Evolutionary conservation across 148 eudicot species (phyloP).

Genomic region (Hydrangea macrophylla): DNA sequence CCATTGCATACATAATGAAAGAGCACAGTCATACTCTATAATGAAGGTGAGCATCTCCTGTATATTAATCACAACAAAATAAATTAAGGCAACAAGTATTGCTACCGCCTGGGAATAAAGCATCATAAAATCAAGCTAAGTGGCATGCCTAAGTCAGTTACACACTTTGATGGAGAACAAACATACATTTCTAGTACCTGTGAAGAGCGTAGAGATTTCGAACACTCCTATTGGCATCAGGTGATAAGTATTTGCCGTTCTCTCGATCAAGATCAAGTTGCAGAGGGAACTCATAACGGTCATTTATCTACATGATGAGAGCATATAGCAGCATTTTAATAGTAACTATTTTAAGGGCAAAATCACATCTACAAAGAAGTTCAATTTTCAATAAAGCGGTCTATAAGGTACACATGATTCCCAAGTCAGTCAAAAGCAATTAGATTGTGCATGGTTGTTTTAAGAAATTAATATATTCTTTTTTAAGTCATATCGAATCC

Average conservation of each 20-base stretch:
- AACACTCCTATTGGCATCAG: slow-evolving; percentile 81
- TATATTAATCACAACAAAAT: neutral
- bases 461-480: neutral
- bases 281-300: slow-evolving; percentile 92
- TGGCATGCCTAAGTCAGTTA: neutral
- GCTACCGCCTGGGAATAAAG: neutral
- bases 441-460: neutral
- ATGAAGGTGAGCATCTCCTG: neutral
- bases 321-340: neutral
- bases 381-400: neutral
- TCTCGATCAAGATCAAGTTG: slow-evolving; percentile 95
- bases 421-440: neutral
- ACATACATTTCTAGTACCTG: slow-evolving; percentile 42
- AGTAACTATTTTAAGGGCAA: neutral
- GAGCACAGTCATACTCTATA: neutral
- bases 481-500: neutral
- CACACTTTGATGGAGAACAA: neutral
- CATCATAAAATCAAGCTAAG: neutral
- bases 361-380: neutral
- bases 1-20: neutral
- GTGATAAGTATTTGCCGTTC: slow-evolving; percentile 83
- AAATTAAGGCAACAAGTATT: neutral
- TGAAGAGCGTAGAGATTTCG: slow-evolving; percentile 88
- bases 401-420: too few species aligned
- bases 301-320: slow-evolving; percentile 62